These are phyloP conservation scores for Penicillium decumbens DNA, from an alignment of 2,329 filamentous ascomycete species.

Conservation along the genomic window DNA sequence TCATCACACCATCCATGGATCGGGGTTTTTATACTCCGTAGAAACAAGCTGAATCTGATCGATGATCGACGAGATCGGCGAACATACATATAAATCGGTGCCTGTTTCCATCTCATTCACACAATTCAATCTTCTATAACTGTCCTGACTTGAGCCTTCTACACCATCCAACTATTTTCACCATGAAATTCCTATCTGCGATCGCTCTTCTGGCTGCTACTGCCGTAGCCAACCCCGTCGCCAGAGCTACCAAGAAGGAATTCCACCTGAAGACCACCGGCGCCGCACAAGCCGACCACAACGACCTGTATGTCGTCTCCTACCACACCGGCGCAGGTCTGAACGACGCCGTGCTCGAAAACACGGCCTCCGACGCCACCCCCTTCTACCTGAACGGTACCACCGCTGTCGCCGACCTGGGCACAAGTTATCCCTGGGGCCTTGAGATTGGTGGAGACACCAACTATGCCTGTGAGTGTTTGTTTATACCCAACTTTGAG, in stretches of 20 bases:
- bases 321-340: slow-evolving; percentile 43
- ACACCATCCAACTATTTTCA: neutral
- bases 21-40: neutral
- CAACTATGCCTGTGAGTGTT: slow-evolving; percentile 35
- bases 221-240: slow-evolving; percentile 27
- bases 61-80: neutral
- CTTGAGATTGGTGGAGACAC: slow-evolving; percentile 23
- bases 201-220: slow-evolving; percentile 29
- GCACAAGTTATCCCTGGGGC: slow-evolving; percentile 32
- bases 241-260: slow-evolving; percentile 14
- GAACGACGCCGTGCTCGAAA: slow-evolving; percentile 35
- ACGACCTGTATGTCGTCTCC: slow-evolving; percentile 35
- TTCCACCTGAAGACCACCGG: slow-evolving; percentile 36
- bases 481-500: neutral
- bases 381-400: slow-evolving; percentile 34
- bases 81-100: neutral
- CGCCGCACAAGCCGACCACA: slow-evolving; percentile 25
- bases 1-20: neutral
- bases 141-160: neutral
- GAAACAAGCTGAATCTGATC: neutral
- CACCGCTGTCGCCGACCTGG: slow-evolving; percentile 27
- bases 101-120: neutral
- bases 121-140: neutral
- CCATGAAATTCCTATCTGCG: slow-evolving; percentile 30
- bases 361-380: slow-evolving; percentile 21